phyloP scores from a whole-genome alignment of 1,139 yeast species.

The Suhomyces kunorum region DNA sequence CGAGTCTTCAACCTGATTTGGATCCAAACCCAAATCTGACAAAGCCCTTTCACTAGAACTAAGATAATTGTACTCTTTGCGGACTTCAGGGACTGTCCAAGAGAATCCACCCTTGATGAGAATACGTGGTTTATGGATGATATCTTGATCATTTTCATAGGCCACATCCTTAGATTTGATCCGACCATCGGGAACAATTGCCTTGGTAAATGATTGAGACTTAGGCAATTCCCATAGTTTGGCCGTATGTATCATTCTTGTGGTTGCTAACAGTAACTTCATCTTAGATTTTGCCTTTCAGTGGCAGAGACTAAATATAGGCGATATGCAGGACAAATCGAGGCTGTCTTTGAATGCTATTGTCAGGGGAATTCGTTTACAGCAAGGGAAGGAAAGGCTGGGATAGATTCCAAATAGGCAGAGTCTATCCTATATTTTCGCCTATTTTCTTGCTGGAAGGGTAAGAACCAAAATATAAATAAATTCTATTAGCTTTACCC shows the following conservation, averaged over 20 bases:
- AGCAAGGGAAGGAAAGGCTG: no score
- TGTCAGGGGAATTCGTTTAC: no score
- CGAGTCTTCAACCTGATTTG: slow-evolving; percentile 36
- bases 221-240: slow-evolving; percentile 32
- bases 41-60: slow-evolving; percentile 64
- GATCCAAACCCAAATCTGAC: slow-evolving; percentile 56
- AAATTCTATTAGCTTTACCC: no score
- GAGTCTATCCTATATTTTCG: no score
- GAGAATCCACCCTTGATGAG: slow-evolving; percentile 69
- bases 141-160: slow-evolving; percentile 34
- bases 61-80: slow-evolving; percentile 56
- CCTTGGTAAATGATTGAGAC: slow-evolving; percentile 50
- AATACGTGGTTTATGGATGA: slow-evolving; percentile 56
- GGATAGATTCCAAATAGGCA: no score
- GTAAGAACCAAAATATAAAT: no score
- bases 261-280: slow-evolving; percentile 16
- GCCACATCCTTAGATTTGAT: slow-evolving; percentile 57
- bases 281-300: background rate
- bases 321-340: background rate
- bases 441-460: no score
- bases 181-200: slow-evolving; percentile 59
- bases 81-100: slow-evolving; percentile 63
- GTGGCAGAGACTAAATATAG: background rate
- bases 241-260: slow-evolving; percentile 15
- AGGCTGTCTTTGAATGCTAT: no score